Conservation (phyloP, 2,329 filamentous ascomycete species). For the Pseudocercospora macadamiae region DNA sequence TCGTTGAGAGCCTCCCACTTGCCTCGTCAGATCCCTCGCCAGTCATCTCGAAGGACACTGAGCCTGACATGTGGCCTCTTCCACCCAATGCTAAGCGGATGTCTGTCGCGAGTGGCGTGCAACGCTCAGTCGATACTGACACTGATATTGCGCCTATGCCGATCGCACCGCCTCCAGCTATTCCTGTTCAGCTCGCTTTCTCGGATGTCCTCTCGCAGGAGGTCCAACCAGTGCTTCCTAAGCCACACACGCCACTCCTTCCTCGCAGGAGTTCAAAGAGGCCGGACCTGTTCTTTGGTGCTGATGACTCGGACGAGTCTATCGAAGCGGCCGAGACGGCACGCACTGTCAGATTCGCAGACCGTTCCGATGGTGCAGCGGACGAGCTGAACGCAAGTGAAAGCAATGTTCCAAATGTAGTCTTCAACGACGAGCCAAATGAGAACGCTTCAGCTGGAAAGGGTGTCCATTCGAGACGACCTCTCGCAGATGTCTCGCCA, state of each 20-base stretch:
- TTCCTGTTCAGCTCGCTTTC: slow-evolving; percentile 20
- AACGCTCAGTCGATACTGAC: slow-evolving; percentile 13
- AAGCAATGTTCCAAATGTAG: slow-evolving; percentile 12
- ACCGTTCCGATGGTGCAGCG: neutral
- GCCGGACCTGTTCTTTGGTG: neutral
- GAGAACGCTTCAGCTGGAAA: neutral
- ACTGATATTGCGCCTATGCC: slow-evolving; percentile 21
- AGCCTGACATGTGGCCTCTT: slow-evolving; percentile 31
- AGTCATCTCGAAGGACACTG: slow-evolving; percentile 46
- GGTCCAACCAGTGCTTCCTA: slow-evolving; percentile 20
- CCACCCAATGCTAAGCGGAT: slow-evolving; percentile 7
- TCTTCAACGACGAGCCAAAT: slow-evolving; percentile 27
- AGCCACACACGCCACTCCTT: slow-evolving; percentile 5
- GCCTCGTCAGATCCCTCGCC: slow-evolving; percentile 26
- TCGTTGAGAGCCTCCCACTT: slow-evolving; percentile 11
- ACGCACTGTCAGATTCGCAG: slow-evolving; percentile 14
- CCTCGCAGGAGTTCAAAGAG: slow-evolving; percentile 28
- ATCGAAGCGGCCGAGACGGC: slow-evolving; percentile 1
- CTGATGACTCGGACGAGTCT: slow-evolving; percentile 18
- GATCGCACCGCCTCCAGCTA: slow-evolving; percentile 21
- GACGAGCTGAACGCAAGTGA: neutral
- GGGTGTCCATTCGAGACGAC: slow-evolving; percentile 8
- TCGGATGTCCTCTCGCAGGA: slow-evolving; percentile 30
- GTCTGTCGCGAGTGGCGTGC: slow-evolving; percentile 4
- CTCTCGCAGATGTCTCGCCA: slow-evolving; percentile 19